Evolutionary conservation across 2,329 filamentous ascomycete genomes (phyloP).

Genomic region (Alternaria dauci): DNA sequence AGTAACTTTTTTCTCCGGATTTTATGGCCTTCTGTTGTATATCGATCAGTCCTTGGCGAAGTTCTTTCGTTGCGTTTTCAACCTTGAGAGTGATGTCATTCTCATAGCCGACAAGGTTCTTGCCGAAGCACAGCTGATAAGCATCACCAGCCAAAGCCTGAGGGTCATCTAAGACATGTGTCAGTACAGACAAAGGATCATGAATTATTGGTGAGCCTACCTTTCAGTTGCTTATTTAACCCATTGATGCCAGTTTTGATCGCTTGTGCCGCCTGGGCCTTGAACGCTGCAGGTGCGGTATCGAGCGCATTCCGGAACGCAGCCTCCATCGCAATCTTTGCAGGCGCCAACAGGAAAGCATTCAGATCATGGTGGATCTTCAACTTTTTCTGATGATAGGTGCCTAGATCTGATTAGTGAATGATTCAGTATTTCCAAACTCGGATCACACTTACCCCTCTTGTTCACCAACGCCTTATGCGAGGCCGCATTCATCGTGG

Average conservation of each 20-base stretch:
- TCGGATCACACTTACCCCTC: neutral
- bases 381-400: constrained; percentile 15
- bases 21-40: neutral
- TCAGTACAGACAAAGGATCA: neutral
- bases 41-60: constrained; percentile 2
- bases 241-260: constrained; percentile 4
- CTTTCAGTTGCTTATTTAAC: constrained; percentile 9
- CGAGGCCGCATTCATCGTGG: neutral
- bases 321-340: neutral
- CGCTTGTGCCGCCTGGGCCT: constrained; percentile 8
- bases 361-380: constrained; percentile 11
- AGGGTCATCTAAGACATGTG: constrained; percentile 11
- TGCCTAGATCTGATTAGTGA: constrained; percentile 1
- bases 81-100: constrained; percentile 2
- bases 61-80: constrained; percentile 5
- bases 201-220: neutral
- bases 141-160: constrained; percentile 17
- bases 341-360: constrained; percentile 3
- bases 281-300: neutral
- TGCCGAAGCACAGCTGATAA: constrained; percentile 17
- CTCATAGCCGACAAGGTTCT: constrained; percentile 4
- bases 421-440: neutral
- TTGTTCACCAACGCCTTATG: constrained; percentile 9
- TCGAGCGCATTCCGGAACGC: constrained; percentile 8
- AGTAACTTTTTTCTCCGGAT: constrained; percentile 13